Conservation (phyloP, 2,329 filamentous ascomycete genomes). For the Trichoderma sp. region DNA sequence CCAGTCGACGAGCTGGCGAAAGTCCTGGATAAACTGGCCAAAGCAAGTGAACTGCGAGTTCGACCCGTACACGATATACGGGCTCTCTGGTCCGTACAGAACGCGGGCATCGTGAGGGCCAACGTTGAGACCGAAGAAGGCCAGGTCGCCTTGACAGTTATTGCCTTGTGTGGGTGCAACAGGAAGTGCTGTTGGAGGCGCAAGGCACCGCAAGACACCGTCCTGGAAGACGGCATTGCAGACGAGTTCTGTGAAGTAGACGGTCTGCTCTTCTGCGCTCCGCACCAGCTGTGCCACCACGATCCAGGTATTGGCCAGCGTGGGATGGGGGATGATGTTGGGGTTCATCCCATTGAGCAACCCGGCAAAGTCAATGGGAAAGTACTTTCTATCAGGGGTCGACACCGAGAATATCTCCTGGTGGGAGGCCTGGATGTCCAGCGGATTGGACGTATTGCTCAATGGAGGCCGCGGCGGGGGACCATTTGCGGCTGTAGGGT, state of each 20-base stretch:
- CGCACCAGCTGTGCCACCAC: conserved; percentile 53
- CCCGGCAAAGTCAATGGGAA: conserved; percentile 51
- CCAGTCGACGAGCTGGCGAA: conserved; percentile 52
- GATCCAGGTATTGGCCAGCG: conserved; percentile 50
- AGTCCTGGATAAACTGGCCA: conserved; percentile 59
- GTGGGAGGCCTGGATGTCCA: conserved; percentile 32
- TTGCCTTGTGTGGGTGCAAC: conserved; percentile 49
- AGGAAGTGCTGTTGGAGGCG: conserved; percentile 46
- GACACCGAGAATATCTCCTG: conserved; percentile 51
- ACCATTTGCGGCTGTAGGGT: background rate
- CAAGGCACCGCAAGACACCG: conserved; percentile 48
- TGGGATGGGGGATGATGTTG: conserved; percentile 60
- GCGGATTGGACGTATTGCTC: background rate
- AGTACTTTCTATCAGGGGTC: conserved; percentile 51
- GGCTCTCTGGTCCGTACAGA: conserved; percentile 55
- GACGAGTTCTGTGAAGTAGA: conserved; percentile 49
- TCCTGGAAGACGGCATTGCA: conserved; percentile 54
- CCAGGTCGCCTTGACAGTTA: conserved; percentile 50
- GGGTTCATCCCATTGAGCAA: conserved; percentile 51
- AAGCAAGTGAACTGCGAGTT: conserved; percentile 59
- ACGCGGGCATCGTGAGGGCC: conserved; percentile 63
- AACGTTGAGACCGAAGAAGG: conserved; percentile 46
- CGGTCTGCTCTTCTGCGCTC: conserved; percentile 33
- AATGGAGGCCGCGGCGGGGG: background rate
- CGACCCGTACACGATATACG: conserved; percentile 58